Conservation (phyloP, 306 rosid species). For the Amphicarpaea edgeworthii region DNA sequence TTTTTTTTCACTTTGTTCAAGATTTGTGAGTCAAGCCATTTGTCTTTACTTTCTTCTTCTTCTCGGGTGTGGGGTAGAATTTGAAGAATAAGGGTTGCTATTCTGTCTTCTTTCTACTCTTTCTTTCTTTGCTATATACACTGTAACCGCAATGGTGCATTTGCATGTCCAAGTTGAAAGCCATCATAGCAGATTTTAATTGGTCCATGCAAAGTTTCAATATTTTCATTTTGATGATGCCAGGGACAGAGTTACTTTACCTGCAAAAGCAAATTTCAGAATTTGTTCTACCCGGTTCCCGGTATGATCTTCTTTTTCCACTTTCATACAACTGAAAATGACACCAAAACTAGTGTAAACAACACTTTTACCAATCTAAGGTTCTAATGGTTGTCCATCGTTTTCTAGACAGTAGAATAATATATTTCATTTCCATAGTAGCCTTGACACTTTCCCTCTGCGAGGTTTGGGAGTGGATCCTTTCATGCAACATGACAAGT, state of each 20-base stretch:
- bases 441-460: conserved; percentile 33
- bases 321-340: conserved; percentile 41
- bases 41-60: conserved; percentile 42
- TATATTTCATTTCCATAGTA: conserved; percentile 41
- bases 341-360: conserved; percentile 11
- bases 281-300: conserved; percentile 22
- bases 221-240: conserved; percentile 28
- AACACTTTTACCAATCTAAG: conserved; percentile 41
- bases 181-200: conserved; percentile 46
- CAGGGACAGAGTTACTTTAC: conserved; percentile 40
- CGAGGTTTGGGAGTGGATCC: conserved; percentile 27
- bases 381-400: conserved; percentile 50
- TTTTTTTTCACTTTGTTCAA: conserved; percentile 42
- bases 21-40: conserved; percentile 53
- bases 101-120: conserved; percentile 43
- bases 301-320: conserved; percentile 30
- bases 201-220: conserved; percentile 38
- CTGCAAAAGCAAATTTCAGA: conserved; percentile 34
- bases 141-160: conserved; percentile 48
- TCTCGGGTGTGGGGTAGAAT: conserved; percentile 60
- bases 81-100: conserved; percentile 51
- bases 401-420: conserved; percentile 45
- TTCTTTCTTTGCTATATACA: conserved; percentile 32
- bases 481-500: conserved; percentile 8
- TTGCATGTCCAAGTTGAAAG: conserved; percentile 41